Evolutionary conservation across 306 rosid species (phyloP).

Genomic region (Lathyrus oleraceus): DNA sequence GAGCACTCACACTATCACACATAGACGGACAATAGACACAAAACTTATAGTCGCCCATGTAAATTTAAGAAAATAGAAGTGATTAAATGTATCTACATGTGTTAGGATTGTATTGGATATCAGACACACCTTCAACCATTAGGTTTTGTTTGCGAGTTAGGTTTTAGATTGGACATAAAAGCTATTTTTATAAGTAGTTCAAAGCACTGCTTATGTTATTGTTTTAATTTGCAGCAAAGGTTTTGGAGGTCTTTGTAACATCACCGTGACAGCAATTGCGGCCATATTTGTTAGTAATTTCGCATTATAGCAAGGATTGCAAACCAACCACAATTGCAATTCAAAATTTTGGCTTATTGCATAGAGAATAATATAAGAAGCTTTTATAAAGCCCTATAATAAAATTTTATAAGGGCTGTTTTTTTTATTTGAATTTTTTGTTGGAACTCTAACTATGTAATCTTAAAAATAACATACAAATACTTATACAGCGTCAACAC

Average conservation of each 20-base stretch:
- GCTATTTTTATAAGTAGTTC: background rate
- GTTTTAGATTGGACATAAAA: background rate
- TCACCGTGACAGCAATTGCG: background rate
- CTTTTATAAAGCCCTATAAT: background rate
- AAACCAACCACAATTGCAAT: background rate
- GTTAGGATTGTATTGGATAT: background rate
- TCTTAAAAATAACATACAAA: background rate
- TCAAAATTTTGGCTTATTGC: background rate
- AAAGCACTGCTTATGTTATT: background rate
- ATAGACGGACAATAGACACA: background rate
- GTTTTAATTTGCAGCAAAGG: background rate
- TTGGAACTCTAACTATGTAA: background rate
- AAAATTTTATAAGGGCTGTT: background rate
- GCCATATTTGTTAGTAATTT: background rate
- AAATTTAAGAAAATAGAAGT: background rate
- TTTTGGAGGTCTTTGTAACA: background rate
- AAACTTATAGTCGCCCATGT: background rate
- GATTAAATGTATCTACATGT: background rate
- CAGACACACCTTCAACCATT: background rate
- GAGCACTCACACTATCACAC: background rate
- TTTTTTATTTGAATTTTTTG: background rate
- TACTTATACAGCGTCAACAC: background rate
- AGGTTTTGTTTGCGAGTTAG: background rate
- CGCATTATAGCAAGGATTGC: background rate
- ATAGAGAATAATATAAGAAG: background rate